These are phyloP conservation scores for Eucalyptus pauciflora DNA, from an alignment of 345 rosid genomes.

Conservation along the genomic window DNA sequence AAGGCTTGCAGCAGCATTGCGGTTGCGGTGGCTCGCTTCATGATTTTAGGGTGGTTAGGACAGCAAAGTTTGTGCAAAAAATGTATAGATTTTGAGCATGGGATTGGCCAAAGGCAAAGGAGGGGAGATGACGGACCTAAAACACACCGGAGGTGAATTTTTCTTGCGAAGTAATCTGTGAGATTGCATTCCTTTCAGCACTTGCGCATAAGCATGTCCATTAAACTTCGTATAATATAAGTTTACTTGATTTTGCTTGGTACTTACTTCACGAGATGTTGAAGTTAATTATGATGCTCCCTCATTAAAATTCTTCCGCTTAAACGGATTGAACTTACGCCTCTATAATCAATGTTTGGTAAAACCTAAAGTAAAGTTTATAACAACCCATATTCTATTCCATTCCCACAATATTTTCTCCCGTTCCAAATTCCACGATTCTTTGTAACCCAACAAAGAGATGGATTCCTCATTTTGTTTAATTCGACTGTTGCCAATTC, in stretches of 20 bases:
- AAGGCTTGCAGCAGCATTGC: not conserved
- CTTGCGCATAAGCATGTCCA: not conserved
- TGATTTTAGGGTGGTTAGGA: slow-evolving; percentile 21
- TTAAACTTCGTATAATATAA: not conserved
- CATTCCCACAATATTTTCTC: not conserved
- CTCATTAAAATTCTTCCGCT: not conserved
- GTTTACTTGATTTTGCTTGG: not conserved
- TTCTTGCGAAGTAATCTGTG: not conserved
- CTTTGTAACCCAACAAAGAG: not conserved
- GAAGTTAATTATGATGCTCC: not conserved
- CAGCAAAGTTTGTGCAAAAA: slow-evolving; percentile 29
- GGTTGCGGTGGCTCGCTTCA: not conserved
- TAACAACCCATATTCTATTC: not conserved
- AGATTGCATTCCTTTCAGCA: not conserved
- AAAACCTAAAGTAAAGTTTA: not conserved
- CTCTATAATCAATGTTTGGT: not conserved
- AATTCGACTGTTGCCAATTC: not conserved
- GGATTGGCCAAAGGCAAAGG: not conserved
- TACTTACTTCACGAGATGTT: not conserved
- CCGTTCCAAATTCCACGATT: not conserved
- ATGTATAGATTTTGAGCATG: not conserved
- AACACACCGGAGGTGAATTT: not conserved
- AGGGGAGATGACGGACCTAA: not conserved
- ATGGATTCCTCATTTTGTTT: not conserved
- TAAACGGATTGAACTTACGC: not conserved